A percentile compares a stretch with the other conserved stretches of the same genome.
Evolutionary conservation across 257 asterid genomes (phyloP).

Genomic region (Ilex aquifolium): DNA sequence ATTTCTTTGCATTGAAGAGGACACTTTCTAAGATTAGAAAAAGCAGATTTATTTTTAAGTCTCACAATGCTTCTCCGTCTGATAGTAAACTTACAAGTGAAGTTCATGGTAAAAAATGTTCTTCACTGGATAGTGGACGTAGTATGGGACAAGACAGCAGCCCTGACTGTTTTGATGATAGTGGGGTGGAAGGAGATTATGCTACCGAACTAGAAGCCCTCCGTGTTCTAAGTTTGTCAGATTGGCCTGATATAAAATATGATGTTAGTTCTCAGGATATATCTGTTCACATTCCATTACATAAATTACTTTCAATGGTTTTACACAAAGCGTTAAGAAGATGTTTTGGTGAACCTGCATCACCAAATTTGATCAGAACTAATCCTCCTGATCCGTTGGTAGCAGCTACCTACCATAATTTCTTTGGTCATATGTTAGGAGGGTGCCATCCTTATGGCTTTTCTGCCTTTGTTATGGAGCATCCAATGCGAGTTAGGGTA

Average conservation of each 20-base stretch:
- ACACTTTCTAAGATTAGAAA: conserved; percentile 65
- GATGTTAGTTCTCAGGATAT: conserved; percentile 88
- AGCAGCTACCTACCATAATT: conserved; percentile 37
- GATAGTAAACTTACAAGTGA: conserved; percentile 37
- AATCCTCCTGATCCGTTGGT: conserved; percentile 34
- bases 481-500: conserved; percentile 89
- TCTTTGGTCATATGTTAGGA: conserved; percentile 68
- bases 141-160: conserved; percentile 31
- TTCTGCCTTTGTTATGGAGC: conserved; percentile 91
- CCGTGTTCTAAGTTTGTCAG: conserved; percentile 60
- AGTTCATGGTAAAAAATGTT: conserved; percentile 26
- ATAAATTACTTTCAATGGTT: conserved; percentile 73
- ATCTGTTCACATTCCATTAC: conserved; percentile 85
- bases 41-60: conserved; percentile 43
- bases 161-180: conserved; percentile 44
- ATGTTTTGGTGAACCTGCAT: conserved; percentile 63
- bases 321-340: conserved; percentile 68
- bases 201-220: conserved; percentile 57
- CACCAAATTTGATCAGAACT: conserved; percentile 21
- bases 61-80: conserved; percentile 26
- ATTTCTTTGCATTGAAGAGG: conserved; percentile 54
- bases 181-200: conserved; percentile 48
- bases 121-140: conserved; percentile 40
- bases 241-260: conserved; percentile 78
- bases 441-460: conserved; percentile 88